Conservation (phyloP, 176 grass and related monocot genomes). For the Aegilops sharonensis region DNA sequence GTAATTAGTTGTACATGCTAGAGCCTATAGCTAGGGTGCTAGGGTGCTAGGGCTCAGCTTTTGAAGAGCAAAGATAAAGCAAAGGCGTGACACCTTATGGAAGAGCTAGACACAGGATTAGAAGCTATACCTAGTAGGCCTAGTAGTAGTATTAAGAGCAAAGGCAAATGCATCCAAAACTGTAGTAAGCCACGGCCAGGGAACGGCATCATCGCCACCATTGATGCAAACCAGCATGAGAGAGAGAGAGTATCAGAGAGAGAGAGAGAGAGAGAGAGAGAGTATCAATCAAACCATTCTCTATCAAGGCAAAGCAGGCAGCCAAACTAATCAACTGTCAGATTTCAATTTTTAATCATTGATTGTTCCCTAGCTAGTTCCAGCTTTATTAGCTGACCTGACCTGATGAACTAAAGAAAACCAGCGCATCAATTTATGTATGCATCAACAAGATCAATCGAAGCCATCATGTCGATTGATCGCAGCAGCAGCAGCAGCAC, state of each 20-base stretch:
- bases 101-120: constrained; percentile 29
- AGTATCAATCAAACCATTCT: constrained; percentile 25
- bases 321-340: constrained; percentile 39
- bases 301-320: constrained; percentile 12
- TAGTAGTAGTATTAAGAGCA: not conserved
- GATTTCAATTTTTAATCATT: constrained; percentile 42
- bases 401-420: constrained; percentile 18
- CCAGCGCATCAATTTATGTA: constrained; percentile 56
- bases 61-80: constrained; percentile 62
- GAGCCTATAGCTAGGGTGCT: constrained; percentile 18
- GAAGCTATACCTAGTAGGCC: constrained; percentile 1
- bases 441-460: constrained; percentile 33
- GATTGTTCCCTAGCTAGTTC: constrained; percentile 27
- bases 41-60: constrained; percentile 55
- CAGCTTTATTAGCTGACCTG: constrained; percentile 30
- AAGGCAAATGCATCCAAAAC: constrained; percentile 28
- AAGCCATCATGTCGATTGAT: constrained; percentile 12
- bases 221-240: constrained; percentile 8
- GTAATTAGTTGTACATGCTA: not conserved
- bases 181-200: constrained; percentile 11
- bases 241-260: not conserved
- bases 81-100: constrained; percentile 39
- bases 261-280: not conserved
- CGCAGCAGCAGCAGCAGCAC: not conserved
- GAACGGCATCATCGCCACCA: constrained; percentile 42